Evolutionary conservation across 139 green algal species (phyloP).

Genomic region (Chlamydomonas sp.): DNA sequence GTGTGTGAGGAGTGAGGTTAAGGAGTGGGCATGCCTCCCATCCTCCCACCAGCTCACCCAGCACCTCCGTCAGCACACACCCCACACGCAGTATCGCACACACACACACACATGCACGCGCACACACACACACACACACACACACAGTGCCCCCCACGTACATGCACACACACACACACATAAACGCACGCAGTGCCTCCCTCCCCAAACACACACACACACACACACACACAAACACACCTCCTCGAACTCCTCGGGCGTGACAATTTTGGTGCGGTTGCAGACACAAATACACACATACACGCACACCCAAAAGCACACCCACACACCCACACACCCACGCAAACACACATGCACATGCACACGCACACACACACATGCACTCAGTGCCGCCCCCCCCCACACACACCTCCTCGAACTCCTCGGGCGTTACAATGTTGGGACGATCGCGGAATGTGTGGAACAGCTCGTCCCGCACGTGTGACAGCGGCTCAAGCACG

Average conservation of each 20-base stretch:
- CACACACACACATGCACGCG: too few relatives aligned
- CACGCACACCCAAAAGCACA: not conserved
- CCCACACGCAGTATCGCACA: too few relatives aligned
- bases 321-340: not conserved
- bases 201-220: too few relatives aligned
- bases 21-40: too few relatives aligned
- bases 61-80: too few relatives aligned
- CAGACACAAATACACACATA: not conserved
- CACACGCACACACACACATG: not conserved
- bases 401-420: constrained; percentile 41
- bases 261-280: constrained; percentile 38
- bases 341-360: not conserved
- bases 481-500: constrained; percentile 56
- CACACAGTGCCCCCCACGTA: too few relatives aligned
- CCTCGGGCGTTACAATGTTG: constrained; percentile 46
- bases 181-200: too few relatives aligned
- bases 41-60: too few relatives aligned
- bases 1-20: too few relatives aligned
- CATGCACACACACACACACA: too few relatives aligned
- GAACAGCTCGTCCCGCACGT: constrained; percentile 70
- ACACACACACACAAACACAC: too few relatives aligned
- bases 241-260: constrained; percentile 73
- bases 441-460: constrained; percentile 61
- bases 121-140: too few relatives aligned
- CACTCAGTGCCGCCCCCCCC: not conserved